phyloP scores from a whole-genome alignment of 2,329 filamentous ascomycete genomes.

The Penicillium hesseltinei region DNA sequence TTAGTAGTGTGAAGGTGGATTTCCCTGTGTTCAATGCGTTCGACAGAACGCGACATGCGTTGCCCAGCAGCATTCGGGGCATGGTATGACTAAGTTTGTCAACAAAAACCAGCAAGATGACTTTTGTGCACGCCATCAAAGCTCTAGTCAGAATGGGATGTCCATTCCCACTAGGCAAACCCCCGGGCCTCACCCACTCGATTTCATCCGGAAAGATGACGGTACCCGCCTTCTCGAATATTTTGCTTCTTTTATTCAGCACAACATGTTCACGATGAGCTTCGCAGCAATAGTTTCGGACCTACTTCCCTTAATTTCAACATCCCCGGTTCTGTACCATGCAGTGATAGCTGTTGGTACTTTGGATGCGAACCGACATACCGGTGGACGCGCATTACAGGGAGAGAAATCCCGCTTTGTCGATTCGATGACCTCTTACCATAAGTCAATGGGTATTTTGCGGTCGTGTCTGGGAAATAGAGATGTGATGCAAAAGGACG shows the following conservation, averaged over 20 bases:
- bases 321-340: not conserved
- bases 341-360: not conserved
- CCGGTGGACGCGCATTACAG: not conserved
- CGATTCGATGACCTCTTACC: not conserved
- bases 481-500: not conserved
- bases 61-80: not conserved
- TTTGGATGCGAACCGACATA: not conserved
- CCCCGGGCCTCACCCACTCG: not conserved
- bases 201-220: not conserved
- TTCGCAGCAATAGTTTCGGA: not conserved
- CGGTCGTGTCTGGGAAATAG: not conserved
- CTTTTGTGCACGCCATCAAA: not conserved
- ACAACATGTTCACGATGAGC: not conserved
- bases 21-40: not conserved
- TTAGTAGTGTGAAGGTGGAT: not conserved
- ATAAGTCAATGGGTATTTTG: not conserved
- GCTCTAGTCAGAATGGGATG: not conserved
- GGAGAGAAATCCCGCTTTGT: not conserved
- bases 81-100: not conserved
- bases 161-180: not conserved
- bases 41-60: not conserved
- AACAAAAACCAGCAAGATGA: not conserved
- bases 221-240: not conserved
- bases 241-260: not conserved
- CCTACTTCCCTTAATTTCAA: not conserved